Conservation (phyloP, 495 filamentous ascomycete genomes). For the Aspergillus hancockii region DNA sequence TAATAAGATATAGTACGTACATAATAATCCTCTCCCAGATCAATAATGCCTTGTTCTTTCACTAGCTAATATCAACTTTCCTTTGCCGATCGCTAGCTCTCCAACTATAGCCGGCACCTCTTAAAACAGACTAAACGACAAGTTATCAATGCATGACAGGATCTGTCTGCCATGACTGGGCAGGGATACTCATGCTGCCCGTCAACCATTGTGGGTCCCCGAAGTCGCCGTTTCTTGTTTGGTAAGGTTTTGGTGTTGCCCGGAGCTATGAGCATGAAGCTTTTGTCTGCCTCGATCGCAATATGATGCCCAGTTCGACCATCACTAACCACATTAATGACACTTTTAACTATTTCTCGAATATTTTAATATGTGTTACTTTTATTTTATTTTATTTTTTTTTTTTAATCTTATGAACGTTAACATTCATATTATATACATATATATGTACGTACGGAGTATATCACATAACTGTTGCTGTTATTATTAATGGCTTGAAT, state of each 20-base stretch:
- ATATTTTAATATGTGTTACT: too few relatives aligned
- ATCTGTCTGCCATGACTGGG: conserved; percentile 16
- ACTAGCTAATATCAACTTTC: neutral
- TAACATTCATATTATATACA: neutral
- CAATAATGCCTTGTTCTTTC: neutral
- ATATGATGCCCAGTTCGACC: conserved; percentile 5
- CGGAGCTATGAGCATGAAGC: conserved; percentile 7
- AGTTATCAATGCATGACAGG: conserved; percentile 16
- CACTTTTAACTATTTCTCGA: too few relatives aligned
- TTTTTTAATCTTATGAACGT: conserved; percentile 1
- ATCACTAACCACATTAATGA: conserved; percentile 10
- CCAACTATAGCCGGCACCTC: neutral
- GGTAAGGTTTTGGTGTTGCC: neutral
- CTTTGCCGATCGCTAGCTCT: conserved; percentile 11
- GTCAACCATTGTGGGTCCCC: conserved; percentile 11
- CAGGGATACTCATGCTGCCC: conserved; percentile 2
- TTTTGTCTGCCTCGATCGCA: conserved; percentile 12
- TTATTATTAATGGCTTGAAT: neutral
- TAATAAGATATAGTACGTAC: neutral
- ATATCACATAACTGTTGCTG: neutral
- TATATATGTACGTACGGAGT: too few relatives aligned
- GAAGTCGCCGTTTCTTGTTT: conserved; percentile 10
- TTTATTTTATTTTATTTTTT: neutral
- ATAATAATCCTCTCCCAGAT: neutral
- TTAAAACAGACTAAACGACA: neutral